Base-by-base conservation (phyloP, 768 basidiomycete species). In the Tephrocybe sp. region DNA sequence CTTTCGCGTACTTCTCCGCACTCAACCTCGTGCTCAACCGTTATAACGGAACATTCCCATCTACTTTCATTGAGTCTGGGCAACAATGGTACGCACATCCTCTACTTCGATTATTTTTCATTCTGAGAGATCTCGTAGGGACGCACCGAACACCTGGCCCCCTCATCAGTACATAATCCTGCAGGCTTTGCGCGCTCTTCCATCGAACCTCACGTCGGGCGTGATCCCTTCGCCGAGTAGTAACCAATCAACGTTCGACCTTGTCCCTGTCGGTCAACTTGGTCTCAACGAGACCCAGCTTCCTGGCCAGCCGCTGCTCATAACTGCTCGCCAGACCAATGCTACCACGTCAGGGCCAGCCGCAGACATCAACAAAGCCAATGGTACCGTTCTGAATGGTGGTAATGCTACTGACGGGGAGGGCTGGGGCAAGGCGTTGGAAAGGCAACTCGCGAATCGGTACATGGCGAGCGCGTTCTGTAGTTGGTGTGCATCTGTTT, bases 121-220 rank as follows among this genome's bases (percentile, higher is more conserved):
- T 35, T 1, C 31, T 40, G 22, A n/a, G n/a, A n/a, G n/a, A 25
- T 13, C 30, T 5, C 27, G 15, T 43, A 87, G 86, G 88, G 89
- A 91, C 60, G 80, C 86, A 21, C 92, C 92, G n/a, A 93, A 93
- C 59, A 67, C 86, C 1, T 97, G 92, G 92, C 89, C 90, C 15
- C 87, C 89, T 8, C 87, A 91, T 58, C 87, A 88, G 54, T 86
- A 92, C 65, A 89, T 96, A 54, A 69, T 81, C 21, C 77, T 96
- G 37, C 74, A 86, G 49, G 92, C 93, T 0, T 80, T 98, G 31
- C 76, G 78, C 30, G 78, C 82, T 9, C 71, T 98, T 13, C 91
- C 91, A 0, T 60, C 82, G 16, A 88, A 90, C 63, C 59, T 94
- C 28, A 84, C 91, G 0, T 73, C 69, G 8, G 74, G 75, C 7